Conservation (phyloP, 2,329 filamentous ascomycete species). For the Capronia americana region DNA sequence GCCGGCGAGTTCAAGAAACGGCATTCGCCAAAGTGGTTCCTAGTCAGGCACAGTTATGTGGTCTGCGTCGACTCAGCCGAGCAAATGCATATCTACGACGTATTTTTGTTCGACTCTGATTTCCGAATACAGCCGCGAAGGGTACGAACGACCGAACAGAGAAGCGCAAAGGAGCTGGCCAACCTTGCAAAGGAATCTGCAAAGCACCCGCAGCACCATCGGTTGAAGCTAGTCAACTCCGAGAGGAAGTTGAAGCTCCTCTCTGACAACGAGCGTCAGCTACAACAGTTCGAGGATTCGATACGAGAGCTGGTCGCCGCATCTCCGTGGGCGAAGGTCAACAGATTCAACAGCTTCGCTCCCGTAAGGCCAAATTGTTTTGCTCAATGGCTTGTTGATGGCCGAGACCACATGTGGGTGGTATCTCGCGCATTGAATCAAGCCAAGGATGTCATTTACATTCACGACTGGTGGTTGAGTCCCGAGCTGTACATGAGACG, state of each 20-base stretch:
- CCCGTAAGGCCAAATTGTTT: conserved; percentile 85
- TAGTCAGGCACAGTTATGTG: conserved; percentile 96
- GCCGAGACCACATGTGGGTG: conserved; percentile 99
- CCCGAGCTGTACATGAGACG: conserved; percentile 94
- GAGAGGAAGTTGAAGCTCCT: conserved; percentile 91
- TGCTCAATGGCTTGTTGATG: conserved; percentile 96
- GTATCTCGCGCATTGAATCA: conserved; percentile 95
- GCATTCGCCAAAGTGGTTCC: conserved; percentile 94
- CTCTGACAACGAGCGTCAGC: conserved; percentile 85
- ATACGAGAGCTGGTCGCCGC: conserved; percentile 83
- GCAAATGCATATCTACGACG: conserved; percentile 98
- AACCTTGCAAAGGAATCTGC: conserved; percentile 69
- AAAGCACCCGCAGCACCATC: conserved; percentile 75
- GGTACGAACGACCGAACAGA: conserved; percentile 55
- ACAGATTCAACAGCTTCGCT: conserved; percentile 92
- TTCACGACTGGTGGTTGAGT: conserved; percentile 99
- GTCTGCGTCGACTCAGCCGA: conserved; percentile 98
- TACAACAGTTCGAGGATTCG: conserved; percentile 92
- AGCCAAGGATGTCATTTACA: conserved; percentile 97
- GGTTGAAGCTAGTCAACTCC: conserved; percentile 84
- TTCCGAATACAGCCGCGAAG: conserved; percentile 73
- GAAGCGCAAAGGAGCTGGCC: conserved; percentile 64
- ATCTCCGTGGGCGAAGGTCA: conserved; percentile 80
- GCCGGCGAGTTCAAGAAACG: conserved; percentile 70
- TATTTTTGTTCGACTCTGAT: conserved; percentile 91